phyloP scores from a whole-genome alignment of 2,329 filamentous ascomycete species.

The Talaromyces islandicus region DNA sequence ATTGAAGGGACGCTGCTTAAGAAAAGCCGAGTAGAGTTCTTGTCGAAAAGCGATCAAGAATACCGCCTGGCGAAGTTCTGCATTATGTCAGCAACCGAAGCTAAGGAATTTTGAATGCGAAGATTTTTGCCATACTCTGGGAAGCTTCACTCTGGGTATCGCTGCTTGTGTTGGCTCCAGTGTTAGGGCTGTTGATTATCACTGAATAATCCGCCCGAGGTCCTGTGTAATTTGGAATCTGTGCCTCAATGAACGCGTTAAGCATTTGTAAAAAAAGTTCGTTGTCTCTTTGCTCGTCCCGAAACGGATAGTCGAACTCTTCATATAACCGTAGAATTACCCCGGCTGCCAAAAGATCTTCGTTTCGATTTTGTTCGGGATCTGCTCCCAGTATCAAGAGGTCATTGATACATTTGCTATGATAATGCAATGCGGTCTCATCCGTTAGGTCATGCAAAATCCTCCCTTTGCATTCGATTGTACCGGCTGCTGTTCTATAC shows the following conservation, averaged over 20 bases:
- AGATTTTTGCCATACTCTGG: not conserved
- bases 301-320: not conserved
- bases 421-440: conserved; percentile 35
- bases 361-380: conserved; percentile 23
- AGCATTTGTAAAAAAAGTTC: not conserved
- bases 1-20: conserved; percentile 33
- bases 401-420: conserved; percentile 36
- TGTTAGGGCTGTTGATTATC: not conserved
- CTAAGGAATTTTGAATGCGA: not conserved
- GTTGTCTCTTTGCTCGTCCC: not conserved
- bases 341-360: not conserved
- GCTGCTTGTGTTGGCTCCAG: not conserved
- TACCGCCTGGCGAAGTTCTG: conserved; percentile 34
- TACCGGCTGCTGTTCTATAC: conserved; percentile 8
- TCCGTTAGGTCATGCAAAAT: conserved; percentile 12
- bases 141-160: not conserved
- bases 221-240: not conserved
- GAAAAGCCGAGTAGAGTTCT: conserved; percentile 44
- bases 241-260: not conserved
- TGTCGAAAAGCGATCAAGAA: conserved; percentile 47
- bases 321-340: not conserved
- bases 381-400: conserved; percentile 33
- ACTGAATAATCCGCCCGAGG: not conserved
- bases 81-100: not conserved
- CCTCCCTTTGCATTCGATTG: not conserved